phyloP scores from a whole-genome alignment of 441 rosid genomes.

The Euphorbia celastroides region DNA sequence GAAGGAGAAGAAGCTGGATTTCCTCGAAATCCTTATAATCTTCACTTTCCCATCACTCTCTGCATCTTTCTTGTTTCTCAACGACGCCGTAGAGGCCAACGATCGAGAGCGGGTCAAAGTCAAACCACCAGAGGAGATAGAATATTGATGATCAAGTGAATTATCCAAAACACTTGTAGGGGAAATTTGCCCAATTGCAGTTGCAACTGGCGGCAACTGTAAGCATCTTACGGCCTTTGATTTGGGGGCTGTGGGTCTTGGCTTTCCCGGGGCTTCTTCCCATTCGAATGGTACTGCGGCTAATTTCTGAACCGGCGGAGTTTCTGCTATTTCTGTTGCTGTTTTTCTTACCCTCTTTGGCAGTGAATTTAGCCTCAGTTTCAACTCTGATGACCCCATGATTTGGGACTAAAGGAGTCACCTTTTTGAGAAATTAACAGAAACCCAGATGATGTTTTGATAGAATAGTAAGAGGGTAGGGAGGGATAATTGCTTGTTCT shows the following conservation, averaged over 20 bases:
- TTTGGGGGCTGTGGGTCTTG: conserved; percentile 31
- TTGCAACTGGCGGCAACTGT: conserved; percentile 54
- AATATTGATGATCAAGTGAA: conserved; percentile 28
- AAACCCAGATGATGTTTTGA: conserved; percentile 10
- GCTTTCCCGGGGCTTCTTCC: conserved; percentile 93
- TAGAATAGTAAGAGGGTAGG: not conserved
- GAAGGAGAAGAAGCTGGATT: conserved; percentile 25
- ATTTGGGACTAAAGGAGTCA: not conserved
- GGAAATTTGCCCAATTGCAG: conserved; percentile 23
- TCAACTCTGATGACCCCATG: conserved; percentile 25
- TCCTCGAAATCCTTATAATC: conserved; percentile 34
- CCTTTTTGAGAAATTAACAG: not conserved
- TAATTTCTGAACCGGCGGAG: conserved; percentile 49
- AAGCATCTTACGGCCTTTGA: conserved; percentile 31
- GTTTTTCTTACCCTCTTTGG: conserved; percentile 27
- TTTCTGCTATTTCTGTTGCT: conserved; percentile 33
- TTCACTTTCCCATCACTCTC: conserved; percentile 22
- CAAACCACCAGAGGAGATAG: not conserved
- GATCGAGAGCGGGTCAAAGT: conserved; percentile 20
- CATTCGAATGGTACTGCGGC: conserved; percentile 73
- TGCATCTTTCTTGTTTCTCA: not conserved
- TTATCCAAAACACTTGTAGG: conserved; percentile 58
- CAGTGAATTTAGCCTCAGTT: conserved; percentile 45
- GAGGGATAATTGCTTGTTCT: not conserved
- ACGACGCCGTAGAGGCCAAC: conserved; percentile 26